Base-by-base conservation (phyloP, 495 filamentous ascomycete genomes). In the Cercophora newfieldiana region DNA sequence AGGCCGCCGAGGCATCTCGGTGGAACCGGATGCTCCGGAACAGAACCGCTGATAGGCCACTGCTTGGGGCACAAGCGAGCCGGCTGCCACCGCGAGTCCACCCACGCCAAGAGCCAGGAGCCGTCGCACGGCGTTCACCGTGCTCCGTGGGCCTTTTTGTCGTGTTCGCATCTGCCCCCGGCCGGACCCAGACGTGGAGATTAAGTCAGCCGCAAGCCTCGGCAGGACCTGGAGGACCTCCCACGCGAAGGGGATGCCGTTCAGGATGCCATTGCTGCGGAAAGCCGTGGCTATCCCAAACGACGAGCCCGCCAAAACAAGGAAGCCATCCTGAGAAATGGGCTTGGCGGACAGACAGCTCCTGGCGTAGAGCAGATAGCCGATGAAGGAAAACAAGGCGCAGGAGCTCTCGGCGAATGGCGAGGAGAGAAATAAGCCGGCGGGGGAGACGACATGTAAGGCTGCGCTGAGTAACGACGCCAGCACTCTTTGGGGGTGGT, bases 251-350 rank as follows among this genome's bases (percentile, higher is more conserved):
- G 76, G 78, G 24, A 91, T 70, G 7, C 95, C 95, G 75, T 91
- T 96, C 1, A 98, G 80, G 25, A 97, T 75, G 3, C 92, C 95
- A 77, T 99, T 99, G 69, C 90, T 92, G 55, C 95, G 88, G 51
- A 96, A 87, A 12, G 85, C 85, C 2, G 88, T 89, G 0, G 93
- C 91, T 22, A 88, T 67, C 0, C 89, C 90, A 73, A 97, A 93
- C n/a, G 86, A 66, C 5, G 85, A 66, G 3, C 91, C 91, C 2
- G 89, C 82, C 7, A 80, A 59, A 29, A 96, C 49, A 22, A 69
- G 57, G 88, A 72, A 65, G 76, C 79, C 31, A 80, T 66, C 73
- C 87, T 82, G 65, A 2, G n/a, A 14, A 3, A 31, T 7, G 4
- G 65, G 59, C 14, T 47, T 37, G 21, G 16, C 18, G 31, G 30